Evolutionary conservation across 176 grass and related monocot species (phyloP).

Genomic region (Phoenix roebelenii): DNA sequence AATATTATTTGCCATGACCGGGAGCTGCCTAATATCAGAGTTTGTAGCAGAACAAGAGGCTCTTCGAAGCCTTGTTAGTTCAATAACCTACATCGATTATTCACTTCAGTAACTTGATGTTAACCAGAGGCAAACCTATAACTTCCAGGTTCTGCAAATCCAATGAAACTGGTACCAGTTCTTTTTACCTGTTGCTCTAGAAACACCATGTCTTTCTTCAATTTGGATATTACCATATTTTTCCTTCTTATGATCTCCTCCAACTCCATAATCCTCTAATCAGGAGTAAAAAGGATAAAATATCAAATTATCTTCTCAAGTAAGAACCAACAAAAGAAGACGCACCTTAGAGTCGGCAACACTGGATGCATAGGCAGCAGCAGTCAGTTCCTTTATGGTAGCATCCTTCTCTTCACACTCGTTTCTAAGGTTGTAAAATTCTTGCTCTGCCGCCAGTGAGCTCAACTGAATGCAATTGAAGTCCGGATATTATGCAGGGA

Average conservation of each 20-base stretch:
- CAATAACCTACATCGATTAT: slow-evolving; percentile 42
- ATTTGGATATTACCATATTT: slow-evolving; percentile 70
- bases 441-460: slow-evolving; percentile 54
- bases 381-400: slow-evolving; percentile 57
- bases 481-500: neutral
- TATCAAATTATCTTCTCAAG: neutral
- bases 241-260: slow-evolving; percentile 73
- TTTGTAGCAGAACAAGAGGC: slow-evolving; percentile 27
- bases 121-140: too few species aligned
- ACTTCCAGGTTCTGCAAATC: neutral
- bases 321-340: neutral
- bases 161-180: neutral
- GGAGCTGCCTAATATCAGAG: slow-evolving; percentile 26
- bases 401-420: slow-evolving; percentile 85
- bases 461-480: slow-evolving; percentile 42
- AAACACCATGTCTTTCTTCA: slow-evolving; percentile 71
- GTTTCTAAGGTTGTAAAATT: slow-evolving; percentile 81
- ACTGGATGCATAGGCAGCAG: slow-evolving; percentile 37
- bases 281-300: slow-evolving; percentile 2
- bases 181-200: slow-evolving; percentile 58
- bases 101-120: too few species aligned
- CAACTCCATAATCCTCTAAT: slow-evolving; percentile 70
- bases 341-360: slow-evolving; percentile 49
- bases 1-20: slow-evolving; percentile 76
- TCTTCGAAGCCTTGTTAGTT: slow-evolving; percentile 63